Conservation (phyloP, 1,139 yeast genomes). For the Suhomyces taliae region DNA sequence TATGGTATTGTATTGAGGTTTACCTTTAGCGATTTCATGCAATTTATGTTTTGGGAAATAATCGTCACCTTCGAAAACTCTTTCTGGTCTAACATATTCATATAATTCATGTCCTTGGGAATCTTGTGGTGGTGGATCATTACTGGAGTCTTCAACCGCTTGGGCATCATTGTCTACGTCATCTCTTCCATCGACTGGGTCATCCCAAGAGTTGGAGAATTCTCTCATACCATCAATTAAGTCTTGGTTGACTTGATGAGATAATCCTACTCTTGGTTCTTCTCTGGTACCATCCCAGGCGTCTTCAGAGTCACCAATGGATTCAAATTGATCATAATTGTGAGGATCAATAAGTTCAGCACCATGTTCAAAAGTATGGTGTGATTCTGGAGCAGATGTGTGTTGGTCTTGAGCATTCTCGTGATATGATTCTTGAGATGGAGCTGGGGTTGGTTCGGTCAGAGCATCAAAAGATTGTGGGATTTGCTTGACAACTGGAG, state of each 20-base stretch:
- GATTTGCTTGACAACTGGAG: neutral
- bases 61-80: conserved; percentile 33
- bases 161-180: neutral
- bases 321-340: conserved; percentile 27
- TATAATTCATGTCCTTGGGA: conserved; percentile 4
- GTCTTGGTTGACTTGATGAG: conserved; percentile 16
- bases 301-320: conserved; percentile 23
- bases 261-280: conserved; percentile 28
- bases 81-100: conserved; percentile 23
- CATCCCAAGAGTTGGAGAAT: conserved; percentile 23
- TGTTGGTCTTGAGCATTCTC: too few species aligned
- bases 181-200: conserved; percentile 14
- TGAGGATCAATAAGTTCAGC: conserved; percentile 23
- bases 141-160: neutral
- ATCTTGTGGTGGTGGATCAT: conserved; percentile 6
- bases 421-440: too few species aligned
- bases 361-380: neutral
- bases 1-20: neutral
- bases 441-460: too few species aligned
- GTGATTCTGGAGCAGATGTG: too few species aligned
- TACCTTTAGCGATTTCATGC: conserved; percentile 6
- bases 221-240: conserved; percentile 14
- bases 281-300: conserved; percentile 43
- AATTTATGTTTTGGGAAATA: conserved; percentile 30
- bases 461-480: neutral